Conservation (phyloP, 2,329 filamentous ascomycete species). For the Xylaria sp. region DNA sequence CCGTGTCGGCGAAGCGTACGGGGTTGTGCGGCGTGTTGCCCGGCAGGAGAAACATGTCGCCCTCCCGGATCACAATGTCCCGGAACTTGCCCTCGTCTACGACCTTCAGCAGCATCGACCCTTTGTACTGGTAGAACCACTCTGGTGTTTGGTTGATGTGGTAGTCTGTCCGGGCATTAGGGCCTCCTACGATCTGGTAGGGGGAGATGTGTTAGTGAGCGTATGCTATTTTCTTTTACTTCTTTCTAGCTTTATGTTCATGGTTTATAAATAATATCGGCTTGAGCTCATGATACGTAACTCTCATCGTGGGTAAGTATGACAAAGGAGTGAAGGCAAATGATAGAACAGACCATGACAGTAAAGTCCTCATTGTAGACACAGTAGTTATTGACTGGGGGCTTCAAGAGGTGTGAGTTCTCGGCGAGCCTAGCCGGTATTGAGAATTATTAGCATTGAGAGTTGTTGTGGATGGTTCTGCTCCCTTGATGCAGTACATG, state of each 20-base stretch:
- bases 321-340: not conserved
- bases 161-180: slow-evolving; percentile 96
- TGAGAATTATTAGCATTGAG: not conserved
- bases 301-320: not conserved
- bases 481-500: not conserved
- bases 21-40: slow-evolving; percentile 97
- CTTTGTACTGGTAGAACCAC: slow-evolving; percentile 97
- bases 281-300: not conserved
- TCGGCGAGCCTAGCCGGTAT: slow-evolving; percentile 76
- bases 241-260: not conserved
- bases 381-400: slow-evolving; percentile 97
- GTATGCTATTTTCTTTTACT: not conserved
- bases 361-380: slow-evolving; percentile 87
- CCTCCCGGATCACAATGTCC: slow-evolving; percentile 90
- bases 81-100: slow-evolving; percentile 78
- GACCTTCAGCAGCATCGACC: slow-evolving; percentile 92
- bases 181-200: slow-evolving; percentile 85
- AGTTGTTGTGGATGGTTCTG: slow-evolving; percentile 32
- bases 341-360: slow-evolving; percentile 72
- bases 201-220: slow-evolving; percentile 10
- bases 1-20: slow-evolving; percentile 89
- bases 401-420: slow-evolving; percentile 91
- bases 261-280: not conserved
- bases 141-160: slow-evolving; percentile 97
- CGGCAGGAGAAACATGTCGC: slow-evolving; percentile 92